Evolutionary conservation across 805 yeast species (phyloP), one percentile per base, ranked within the genome.

Genomic region (Schwanniomyces sp.): DNA sequence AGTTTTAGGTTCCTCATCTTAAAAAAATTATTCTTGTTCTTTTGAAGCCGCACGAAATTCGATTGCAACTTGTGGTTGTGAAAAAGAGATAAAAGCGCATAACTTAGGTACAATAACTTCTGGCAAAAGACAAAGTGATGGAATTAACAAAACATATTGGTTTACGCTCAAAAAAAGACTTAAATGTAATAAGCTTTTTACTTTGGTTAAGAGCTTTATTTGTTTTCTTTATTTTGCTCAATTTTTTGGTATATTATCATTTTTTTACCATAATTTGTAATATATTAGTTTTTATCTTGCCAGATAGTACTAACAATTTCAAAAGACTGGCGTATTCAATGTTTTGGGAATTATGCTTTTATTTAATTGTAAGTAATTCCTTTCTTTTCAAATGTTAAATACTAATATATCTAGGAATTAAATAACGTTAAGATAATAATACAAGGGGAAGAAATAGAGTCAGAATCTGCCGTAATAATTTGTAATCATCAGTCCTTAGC

Each of bases 401-500:
- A 7, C 40, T 11, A 37, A 7, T 7, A 16, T 37, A 37, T n/a
- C 27, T 11, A 66, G 74, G 66, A 66, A 36, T 44, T 69, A 40
- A 75, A 74, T 52, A 54, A 63, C 4, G 74, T 78, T 14, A 51
- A 63, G 12, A 53, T 79, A 12, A 56, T 60, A 17, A 50, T 79
- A 0, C 48, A 67, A 10, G 86, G 82, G 11, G 84, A 79, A 49
- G 36, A 41, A 12, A 45, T 75, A 39, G 58, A 53, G 36, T 43
- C 67, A 26, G 72, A 66, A 46, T 61, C 78, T 11, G 70, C 79
- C 24, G 49, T 69, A 24, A 45, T 72, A n/a, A 40, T 75, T 34
- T 65, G 80, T 43, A 90, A 89, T 57, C 96, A 90, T 61, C 74
- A 74, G 43, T 84, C 94, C 0, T 55, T 85, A 7, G 78, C 81